Conservation (phyloP, 2,329 filamentous ascomycete genomes). For the Penicillium paneum region DNA sequence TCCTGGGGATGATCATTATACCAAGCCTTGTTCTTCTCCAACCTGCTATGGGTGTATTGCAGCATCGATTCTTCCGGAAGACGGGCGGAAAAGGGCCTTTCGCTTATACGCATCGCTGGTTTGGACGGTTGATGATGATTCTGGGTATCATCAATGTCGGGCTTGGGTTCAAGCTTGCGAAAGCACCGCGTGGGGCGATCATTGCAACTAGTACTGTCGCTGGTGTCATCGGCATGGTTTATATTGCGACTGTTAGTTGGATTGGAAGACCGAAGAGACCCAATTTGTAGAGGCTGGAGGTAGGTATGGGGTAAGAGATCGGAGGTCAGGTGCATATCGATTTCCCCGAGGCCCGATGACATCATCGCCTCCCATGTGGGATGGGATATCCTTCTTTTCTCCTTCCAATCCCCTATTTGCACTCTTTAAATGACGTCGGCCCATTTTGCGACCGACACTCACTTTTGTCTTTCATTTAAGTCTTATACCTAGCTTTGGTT, state of each 20-base stretch:
- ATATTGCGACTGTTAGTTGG: conserved; percentile 28
- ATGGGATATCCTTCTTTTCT: background rate
- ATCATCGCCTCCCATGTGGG: background rate
- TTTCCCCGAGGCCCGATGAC: conserved; percentile 1
- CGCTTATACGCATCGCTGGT: conserved; percentile 55
- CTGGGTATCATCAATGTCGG: conserved; percentile 59
- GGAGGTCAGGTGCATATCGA: background rate
- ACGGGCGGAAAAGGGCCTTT: conserved; percentile 45
- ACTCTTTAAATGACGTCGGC: background rate
- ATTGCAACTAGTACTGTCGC: conserved; percentile 53
- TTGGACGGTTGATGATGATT: conserved; percentile 50
- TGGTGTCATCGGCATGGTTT: conserved; percentile 47
- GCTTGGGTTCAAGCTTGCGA: conserved; percentile 50
- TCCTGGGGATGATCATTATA: conserved; percentile 55
- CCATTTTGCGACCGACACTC: background rate
- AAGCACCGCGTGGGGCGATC: conserved; percentile 32
- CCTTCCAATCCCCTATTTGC: background rate
- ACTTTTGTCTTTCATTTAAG: background rate
- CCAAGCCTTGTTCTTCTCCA: conserved; percentile 55
- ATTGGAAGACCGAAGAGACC: background rate
- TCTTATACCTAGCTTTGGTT: background rate
- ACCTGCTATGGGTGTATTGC: conserved; percentile 51
- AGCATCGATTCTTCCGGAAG: conserved; percentile 52
- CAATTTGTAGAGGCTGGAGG: background rate
- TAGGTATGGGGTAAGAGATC: background rate